Conservation (phyloP, 768 basidiomycete species). For the Calocybe indica region DNA sequence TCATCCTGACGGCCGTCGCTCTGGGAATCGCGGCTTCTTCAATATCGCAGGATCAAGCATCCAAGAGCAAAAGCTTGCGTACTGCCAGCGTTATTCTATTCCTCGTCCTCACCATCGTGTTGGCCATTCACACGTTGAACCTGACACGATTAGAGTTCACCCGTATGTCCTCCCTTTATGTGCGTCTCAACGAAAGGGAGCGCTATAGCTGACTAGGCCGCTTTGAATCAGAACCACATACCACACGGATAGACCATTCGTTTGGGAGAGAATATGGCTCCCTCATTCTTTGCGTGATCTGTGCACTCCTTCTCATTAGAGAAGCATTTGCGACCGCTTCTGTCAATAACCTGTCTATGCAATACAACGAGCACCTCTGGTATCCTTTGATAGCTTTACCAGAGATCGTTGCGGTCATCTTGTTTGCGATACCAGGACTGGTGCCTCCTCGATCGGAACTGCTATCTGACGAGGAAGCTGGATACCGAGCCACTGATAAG, state of each 20-base stretch:
- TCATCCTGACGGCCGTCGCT: constrained; percentile 8
- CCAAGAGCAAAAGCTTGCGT: constrained; percentile 10
- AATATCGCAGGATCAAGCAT: constrained; percentile 6
- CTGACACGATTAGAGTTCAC: constrained; percentile 4
- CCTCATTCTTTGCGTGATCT: constrained; percentile 13
- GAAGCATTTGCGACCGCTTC: constrained; percentile 15
- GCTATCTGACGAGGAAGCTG: too few species aligned
- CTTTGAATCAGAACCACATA: background rate
- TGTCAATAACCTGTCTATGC: constrained; percentile 5
- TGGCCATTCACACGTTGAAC: constrained; percentile 12
- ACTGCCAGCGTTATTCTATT: constrained; percentile 15
- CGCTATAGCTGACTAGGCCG: background rate
- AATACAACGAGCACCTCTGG: constrained; percentile 18
- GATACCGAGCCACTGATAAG: too few species aligned
- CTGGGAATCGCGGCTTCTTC: constrained; percentile 14
- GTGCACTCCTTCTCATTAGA: constrained; percentile 16
- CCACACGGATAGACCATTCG: background rate
- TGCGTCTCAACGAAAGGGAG: background rate
- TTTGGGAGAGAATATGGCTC: constrained; percentile 12
- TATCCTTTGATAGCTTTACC: constrained; percentile 18
- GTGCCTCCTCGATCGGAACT: constrained; percentile 13
- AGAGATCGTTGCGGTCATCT: constrained; percentile 14
- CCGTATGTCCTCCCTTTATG: constrained; percentile 1
- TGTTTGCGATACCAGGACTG: constrained; percentile 15
- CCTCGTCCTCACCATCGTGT: constrained; percentile 15